phyloP scores from a whole-genome alignment of 2,329 filamentous ascomycete genomes.

The Ophiostoma sp. region DNA sequence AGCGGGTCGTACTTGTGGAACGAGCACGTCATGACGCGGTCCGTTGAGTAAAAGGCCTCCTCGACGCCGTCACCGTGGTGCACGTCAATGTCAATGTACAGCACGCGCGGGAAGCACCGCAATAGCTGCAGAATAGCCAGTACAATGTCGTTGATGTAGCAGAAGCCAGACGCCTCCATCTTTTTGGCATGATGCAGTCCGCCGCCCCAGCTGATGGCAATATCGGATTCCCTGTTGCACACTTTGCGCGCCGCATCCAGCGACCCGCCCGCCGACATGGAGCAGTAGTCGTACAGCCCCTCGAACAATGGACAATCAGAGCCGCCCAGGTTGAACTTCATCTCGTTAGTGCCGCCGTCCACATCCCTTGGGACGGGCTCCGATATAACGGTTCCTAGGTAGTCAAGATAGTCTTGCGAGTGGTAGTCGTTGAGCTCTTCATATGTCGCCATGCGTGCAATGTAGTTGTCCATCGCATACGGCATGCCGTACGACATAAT shows the following conservation, averaged over 20 bases:
- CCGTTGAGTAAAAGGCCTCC: constrained; percentile 77
- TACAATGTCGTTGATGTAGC: constrained; percentile 98
- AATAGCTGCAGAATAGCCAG: constrained; percentile 85
- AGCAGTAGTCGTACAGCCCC: constrained; percentile 90
- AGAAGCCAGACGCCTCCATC: constrained; percentile 89
- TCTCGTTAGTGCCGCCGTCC: constrained; percentile 50
- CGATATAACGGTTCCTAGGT: constrained; percentile 67
- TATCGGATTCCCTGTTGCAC: constrained; percentile 79
- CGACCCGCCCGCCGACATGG: constrained; percentile 84
- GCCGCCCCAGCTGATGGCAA: constrained; percentile 96
- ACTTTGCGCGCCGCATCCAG: constrained; percentile 88
- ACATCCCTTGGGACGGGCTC: constrained; percentile 60
- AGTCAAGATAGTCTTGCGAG: constrained; percentile 82
- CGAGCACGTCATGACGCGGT: constrained; percentile 82
- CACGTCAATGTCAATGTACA: constrained; percentile 90
- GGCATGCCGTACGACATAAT: constrained; percentile 94
- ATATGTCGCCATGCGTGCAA: constrained; percentile 74
- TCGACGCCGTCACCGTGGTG: constrained; percentile 84
- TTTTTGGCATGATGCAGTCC: constrained; percentile 96
- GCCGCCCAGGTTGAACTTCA: constrained; percentile 78
- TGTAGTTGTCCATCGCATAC: constrained; percentile 92
- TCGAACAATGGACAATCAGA: constrained; percentile 97
- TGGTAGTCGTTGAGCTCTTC: constrained; percentile 88
- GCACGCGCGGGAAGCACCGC: constrained; percentile 72
- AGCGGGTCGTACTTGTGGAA: constrained; percentile 92